Conservation (phyloP, 192 early-diverging fungal species). For the Mortierella alpina region DNA sequence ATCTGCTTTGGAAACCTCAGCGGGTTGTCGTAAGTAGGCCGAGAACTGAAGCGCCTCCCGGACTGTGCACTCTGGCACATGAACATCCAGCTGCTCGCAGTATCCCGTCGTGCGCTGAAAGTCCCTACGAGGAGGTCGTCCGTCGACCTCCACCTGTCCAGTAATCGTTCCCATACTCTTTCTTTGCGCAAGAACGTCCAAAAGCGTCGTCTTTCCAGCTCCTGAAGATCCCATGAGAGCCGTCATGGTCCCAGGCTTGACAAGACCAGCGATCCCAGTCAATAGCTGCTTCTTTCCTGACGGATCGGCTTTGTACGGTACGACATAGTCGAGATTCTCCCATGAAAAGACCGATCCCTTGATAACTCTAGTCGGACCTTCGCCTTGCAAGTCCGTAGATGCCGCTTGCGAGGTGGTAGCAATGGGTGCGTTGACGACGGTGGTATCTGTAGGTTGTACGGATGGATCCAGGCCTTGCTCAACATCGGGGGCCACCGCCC, state of each 20-base stretch:
- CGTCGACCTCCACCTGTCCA: constrained; percentile 86
- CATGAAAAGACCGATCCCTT: constrained; percentile 68
- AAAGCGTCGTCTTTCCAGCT: constrained; percentile 91
- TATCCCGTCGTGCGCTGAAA: constrained; percentile 82
- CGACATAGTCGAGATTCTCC: constrained; percentile 76
- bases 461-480: constrained; percentile 24
- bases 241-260: constrained; percentile 87
- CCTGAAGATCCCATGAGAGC: constrained; percentile 94
- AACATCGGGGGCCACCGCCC: constrained; percentile 32
- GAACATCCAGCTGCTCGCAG: constrained; percentile 88
- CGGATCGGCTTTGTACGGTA: constrained; percentile 66
- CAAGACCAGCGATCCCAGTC: constrained; percentile 74
- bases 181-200: constrained; percentile 89
- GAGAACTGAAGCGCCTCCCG: constrained; percentile 82
- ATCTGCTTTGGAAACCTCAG: constrained; percentile 70
- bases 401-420: constrained; percentile 53
- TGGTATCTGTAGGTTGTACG: constrained; percentile 64
- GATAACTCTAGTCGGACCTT: constrained; percentile 46
- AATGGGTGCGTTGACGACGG: constrained; percentile 46
- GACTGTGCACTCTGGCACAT: constrained; percentile 80
- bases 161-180: constrained; percentile 73
- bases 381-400: not conserved
- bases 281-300: constrained; percentile 56
- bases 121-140: constrained; percentile 63
- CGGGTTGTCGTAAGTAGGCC: constrained; percentile 78